A percentile compares a stretch with the other conserved stretches of the same genome.
Evolutionary conservation across 2,329 filamentous ascomycete genomes (phyloP).

Genomic region (Aspergillus tamarii): DNA sequence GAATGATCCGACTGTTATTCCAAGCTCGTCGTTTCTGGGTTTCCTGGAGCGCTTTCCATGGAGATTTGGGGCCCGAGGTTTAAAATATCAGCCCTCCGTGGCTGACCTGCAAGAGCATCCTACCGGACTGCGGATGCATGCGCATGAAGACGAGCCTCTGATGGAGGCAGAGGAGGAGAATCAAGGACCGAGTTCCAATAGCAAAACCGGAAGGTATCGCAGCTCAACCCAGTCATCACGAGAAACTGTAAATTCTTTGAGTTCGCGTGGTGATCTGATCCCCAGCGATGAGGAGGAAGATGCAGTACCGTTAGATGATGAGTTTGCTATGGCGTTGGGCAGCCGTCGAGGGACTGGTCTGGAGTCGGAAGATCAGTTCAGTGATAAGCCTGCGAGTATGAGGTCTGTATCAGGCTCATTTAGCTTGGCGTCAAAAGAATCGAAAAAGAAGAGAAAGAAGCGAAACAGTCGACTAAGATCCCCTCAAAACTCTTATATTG

Average conservation of each 20-base stretch:
- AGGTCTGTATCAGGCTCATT: slow-evolving; percentile 51
- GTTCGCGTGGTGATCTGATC: slow-evolving; percentile 87
- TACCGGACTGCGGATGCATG: slow-evolving; percentile 51
- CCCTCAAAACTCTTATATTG: slow-evolving; percentile 27
- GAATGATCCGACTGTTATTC: slow-evolving; percentile 83
- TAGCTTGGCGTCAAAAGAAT: slow-evolving; percentile 51
- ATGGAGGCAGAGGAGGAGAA: slow-evolving; percentile 64
- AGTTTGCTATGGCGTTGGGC: slow-evolving; percentile 79
- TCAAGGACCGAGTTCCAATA: slow-evolving; percentile 23
- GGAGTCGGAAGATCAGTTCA: slow-evolving; percentile 69
- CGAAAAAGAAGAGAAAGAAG: slow-evolving; percentile 36
- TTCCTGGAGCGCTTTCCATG: slow-evolving; percentile 84
- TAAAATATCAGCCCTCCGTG: slow-evolving; percentile 87
- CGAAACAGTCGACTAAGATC: slow-evolving; percentile 32
- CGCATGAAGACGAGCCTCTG: slow-evolving; percentile 69
- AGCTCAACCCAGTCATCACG: slow-evolving; percentile 80
- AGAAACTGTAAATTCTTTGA: slow-evolving; percentile 80
- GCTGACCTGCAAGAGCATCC: slow-evolving; percentile 90
- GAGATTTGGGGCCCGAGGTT: slow-evolving; percentile 74
- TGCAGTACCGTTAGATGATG: slow-evolving; percentile 88
- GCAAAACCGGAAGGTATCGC: slow-evolving; percentile 53
- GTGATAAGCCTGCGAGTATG: slow-evolving; percentile 57
- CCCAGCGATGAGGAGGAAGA: slow-evolving; percentile 93
- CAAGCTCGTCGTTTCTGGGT: slow-evolving; percentile 80
- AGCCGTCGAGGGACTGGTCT: slow-evolving; percentile 65